Evolutionary conservation across 805 yeast species (phyloP), one percentile per base, ranked within the genome.

Genomic region (Jamesozyma piceae): DNA sequence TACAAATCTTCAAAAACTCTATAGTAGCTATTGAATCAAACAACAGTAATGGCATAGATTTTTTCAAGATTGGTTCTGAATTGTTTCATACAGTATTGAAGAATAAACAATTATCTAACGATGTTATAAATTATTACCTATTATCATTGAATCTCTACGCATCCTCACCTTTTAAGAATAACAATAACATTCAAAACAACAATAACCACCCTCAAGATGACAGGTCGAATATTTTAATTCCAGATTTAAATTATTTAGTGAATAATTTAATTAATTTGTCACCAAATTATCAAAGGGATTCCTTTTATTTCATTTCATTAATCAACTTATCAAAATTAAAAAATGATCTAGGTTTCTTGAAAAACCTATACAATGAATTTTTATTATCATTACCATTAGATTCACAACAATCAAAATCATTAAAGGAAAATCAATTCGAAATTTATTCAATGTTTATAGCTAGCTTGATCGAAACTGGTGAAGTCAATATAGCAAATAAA

Each of bases 401-500:
- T n/a, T 29, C 41, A 6, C 8, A 11, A 29, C 17, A 11, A 29
- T 29, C 17, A 29, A 29, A 29, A 14, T 36, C 49, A 3, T 41
- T 72, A 35, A 49, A 51, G 20, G 47, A 54, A 2, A 55, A 66
- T 29, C 78, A 75, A 49, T 73, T 67, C 49, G 57, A 62, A 28
- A 69, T 80, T 27, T 80, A 80, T 53, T 61, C 76, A 1, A 58
- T 65, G 35, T 62, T 78, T 44, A 66, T 81, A 29, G 69, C 76
- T 28, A 68, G 80, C 1, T 63, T 82, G 41, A 67, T 77, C 11
- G 63, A 65, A 40, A 73, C 75, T 35, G 73, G 71, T 33, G 74
- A 78, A 48, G 49, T 69, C 30, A 64, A 66, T 8, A 50, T 71
- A 33, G 79, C 86, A 3, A 69, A 81, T 1, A 66, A 71, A 44